phyloP scores from a whole-genome alignment of 345 rosid genomes.

The Tarenaya hassleriana region DNA sequence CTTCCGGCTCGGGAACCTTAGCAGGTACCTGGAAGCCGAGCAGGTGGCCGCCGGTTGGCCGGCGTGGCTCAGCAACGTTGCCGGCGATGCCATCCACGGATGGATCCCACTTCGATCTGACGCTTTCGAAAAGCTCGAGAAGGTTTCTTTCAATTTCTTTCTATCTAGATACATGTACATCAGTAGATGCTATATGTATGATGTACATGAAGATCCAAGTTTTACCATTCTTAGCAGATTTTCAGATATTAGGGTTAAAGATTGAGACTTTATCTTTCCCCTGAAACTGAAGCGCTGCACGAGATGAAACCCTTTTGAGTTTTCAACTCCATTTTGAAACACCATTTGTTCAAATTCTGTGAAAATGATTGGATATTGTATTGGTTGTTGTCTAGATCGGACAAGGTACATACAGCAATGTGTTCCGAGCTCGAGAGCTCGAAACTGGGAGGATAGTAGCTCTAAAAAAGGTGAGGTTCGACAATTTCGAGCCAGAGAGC shows the following conservation, averaged over 20 bases:
- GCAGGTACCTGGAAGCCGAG: conserved; percentile 75
- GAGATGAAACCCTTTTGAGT: too few species aligned
- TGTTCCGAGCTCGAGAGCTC: conserved; percentile 79
- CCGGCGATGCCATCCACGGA: conserved; percentile 92
- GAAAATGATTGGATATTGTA: not conserved
- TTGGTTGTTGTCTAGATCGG: conserved; percentile 55
- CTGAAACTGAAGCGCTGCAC: too few species aligned
- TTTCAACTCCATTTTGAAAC: too few species aligned
- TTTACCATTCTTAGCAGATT: too few species aligned
- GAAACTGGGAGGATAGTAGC: conserved; percentile 88
- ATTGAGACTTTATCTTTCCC: too few species aligned
- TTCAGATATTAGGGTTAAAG: too few species aligned
- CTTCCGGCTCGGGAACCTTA: conserved; percentile 52
- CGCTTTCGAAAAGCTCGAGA: conserved; percentile 79
- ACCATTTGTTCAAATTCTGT: too few species aligned
- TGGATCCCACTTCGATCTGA: conserved; percentile 88
- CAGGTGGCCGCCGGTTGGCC: conserved; percentile 99
- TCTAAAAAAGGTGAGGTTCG: conserved; percentile 86
- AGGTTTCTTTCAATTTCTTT: conserved; percentile 37
- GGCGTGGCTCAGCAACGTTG: conserved; percentile 92
- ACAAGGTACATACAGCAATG: conserved; percentile 96
- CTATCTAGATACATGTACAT: not conserved
- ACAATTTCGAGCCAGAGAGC: conserved; percentile 98
- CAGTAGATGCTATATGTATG: not conserved
- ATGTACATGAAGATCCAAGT: too few species aligned